Evolutionary conservation across 176 grass and related monocot genomes (phyloP).

Genomic region (Luzula sylvatica): DNA sequence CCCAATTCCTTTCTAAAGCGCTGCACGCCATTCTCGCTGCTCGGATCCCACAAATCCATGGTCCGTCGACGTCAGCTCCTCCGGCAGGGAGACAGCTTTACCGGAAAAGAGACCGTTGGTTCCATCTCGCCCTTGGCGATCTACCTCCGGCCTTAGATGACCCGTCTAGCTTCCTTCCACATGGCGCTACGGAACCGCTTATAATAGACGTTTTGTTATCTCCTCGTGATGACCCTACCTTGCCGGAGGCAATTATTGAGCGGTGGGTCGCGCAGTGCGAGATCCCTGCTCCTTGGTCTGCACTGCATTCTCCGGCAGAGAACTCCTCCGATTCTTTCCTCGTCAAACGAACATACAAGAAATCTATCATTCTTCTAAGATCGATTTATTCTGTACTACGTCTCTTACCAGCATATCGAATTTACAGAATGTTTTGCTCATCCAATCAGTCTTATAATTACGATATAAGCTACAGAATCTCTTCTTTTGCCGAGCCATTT

Average conservation of each 20-base stretch:
- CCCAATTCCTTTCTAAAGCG: constrained; percentile 73
- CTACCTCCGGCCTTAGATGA: constrained; percentile 39
- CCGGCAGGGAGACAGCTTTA: constrained; percentile 11
- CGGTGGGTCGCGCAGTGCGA: constrained; percentile 67
- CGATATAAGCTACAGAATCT: constrained; percentile 53
- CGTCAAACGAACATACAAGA: constrained; percentile 69
- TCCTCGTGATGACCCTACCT: constrained; percentile 19
- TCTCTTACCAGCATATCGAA: constrained; percentile 56
- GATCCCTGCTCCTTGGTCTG: constrained; percentile 29
- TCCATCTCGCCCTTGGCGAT: constrained; percentile 59
- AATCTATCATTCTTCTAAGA: constrained; percentile 54
- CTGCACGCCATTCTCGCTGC: constrained; percentile 70
- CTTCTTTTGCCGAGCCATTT: constrained; percentile 62
- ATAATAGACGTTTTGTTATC: constrained; percentile 47
- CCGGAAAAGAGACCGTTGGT: constrained; percentile 55
- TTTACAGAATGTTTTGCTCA: constrained; percentile 60
- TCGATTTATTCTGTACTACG: constrained; percentile 59
- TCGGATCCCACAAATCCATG: constrained; percentile 42
- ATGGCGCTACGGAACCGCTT: constrained; percentile 29
- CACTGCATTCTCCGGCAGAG: constrained; percentile 18
- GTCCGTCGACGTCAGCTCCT: background rate
- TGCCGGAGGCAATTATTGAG: constrained; percentile 43
- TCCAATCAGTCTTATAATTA: constrained; percentile 79
- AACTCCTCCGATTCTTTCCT: constrained; percentile 27
- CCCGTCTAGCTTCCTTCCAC: constrained; percentile 23